A percentile compares a stretch with the other conserved stretches of the same genome.
Conservation (phyloP, 495 filamentous ascomycete species). For the Hypoxylon subgilvum region DNA sequence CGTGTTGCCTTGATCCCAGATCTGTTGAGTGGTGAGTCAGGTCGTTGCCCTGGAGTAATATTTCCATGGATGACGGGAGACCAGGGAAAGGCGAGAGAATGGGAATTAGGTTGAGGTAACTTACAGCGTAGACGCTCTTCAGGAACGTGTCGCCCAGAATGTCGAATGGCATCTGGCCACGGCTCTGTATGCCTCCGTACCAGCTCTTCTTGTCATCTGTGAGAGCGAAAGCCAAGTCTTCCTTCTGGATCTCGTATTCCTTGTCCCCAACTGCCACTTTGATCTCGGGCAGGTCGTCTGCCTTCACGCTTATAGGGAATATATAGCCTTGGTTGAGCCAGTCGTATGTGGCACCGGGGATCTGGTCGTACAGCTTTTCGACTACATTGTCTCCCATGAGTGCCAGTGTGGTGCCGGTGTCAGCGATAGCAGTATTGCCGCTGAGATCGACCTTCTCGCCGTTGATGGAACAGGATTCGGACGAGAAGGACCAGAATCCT, state of each 20-base stretch:
- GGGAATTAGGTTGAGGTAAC: slow-evolving; percentile 36
- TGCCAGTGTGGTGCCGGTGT: slow-evolving; percentile 78
- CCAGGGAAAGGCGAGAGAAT: neutral
- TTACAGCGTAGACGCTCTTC: slow-evolving; percentile 76
- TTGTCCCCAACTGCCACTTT: slow-evolving; percentile 71
- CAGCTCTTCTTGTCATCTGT: slow-evolving; percentile 62
- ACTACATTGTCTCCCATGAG: slow-evolving; percentile 71
- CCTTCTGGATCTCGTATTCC: slow-evolving; percentile 72
- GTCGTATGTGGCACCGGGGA: slow-evolving; percentile 72
- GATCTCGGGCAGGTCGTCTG: slow-evolving; percentile 67
- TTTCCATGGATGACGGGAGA: neutral
- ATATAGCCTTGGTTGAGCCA: slow-evolving; percentile 69
- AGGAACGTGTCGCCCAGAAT: slow-evolving; percentile 77
- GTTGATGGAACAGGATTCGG: slow-evolving; percentile 64
- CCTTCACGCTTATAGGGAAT: slow-evolving; percentile 64
- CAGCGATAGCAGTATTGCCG: slow-evolving; percentile 79
- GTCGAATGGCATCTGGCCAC: slow-evolving; percentile 70
- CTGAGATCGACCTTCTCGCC: slow-evolving; percentile 61
- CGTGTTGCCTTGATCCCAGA: slow-evolving; percentile 77
- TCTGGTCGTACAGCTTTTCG: slow-evolving; percentile 71
- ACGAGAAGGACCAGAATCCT: slow-evolving; percentile 77
- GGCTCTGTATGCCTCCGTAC: slow-evolving; percentile 78
- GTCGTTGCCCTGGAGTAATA: neutral
- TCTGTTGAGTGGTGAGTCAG: slow-evolving; percentile 45
- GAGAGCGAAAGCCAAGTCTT: slow-evolving; percentile 70